Base-by-base conservation (phyloP, 345 rosid species). In the Geranium brycei region DNA sequence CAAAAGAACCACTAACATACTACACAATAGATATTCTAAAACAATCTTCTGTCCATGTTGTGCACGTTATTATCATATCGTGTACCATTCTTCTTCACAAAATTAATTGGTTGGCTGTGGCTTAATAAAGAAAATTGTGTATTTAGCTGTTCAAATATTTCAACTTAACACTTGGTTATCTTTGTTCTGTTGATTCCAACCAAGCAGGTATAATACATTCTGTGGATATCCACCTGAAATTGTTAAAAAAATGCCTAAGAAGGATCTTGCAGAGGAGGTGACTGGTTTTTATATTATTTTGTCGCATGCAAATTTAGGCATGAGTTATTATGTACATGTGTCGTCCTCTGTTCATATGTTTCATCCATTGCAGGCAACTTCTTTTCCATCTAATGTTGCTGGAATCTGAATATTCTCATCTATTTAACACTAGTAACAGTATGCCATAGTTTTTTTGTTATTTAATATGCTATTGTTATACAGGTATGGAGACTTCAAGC, bases 401-500 rank as follows among this genome's bases (percentile, higher is more conserved):
- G 8, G 41, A 15, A 38, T 31, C 51, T 64, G 19, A 3, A 16
- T 64, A 59, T n/a, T 23, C 23, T 51, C n/a, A 30, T 30, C 30
- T 10, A 13, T 63, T 13, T 63, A 30, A 28, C 28, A 8, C 19
- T 41, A 5, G n/a, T 56, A 12, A 10, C 31, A 14, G 0, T 13
- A 17, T 35, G 10, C 28, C 38, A 19, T 19, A 28, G 31, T 14
- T 19, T 28, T 51, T n/a, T 51, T 51, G 5, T 30, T 55, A 1
- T 4, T 59, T 17, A 38, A 32, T 19, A 17, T 8, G n/a, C 57
- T 67, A 16, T 68, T 60, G 17, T 7, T 0, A 31, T 59, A 65
- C 76, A 92, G 99, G 95, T 93, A 10, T 90, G 97, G 99, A 86
- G 96, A 75, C 99, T 93, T 66, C 97, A 93, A 72, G 97, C 96